These are phyloP conservation scores for Leucogyrophana mollusca DNA, from an alignment of 768 basidiomycete genomes.

Conservation along the genomic window DNA sequence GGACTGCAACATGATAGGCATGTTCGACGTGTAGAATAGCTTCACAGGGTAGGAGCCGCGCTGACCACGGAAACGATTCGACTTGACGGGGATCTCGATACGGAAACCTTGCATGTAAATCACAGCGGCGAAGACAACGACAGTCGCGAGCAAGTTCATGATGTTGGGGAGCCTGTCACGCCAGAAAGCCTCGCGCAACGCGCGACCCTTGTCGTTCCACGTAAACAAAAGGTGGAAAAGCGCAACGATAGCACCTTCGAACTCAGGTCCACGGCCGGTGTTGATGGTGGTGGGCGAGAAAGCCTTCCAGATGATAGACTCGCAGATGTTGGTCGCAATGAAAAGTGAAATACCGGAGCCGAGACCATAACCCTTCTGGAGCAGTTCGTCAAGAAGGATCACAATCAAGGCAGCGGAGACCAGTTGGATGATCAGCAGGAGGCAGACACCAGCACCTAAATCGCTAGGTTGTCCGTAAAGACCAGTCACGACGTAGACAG, in stretches of 20 bases:
- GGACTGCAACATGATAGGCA: constrained; percentile 99
- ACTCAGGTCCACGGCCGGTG: constrained; percentile 97
- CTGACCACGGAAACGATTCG: constrained; percentile 94
- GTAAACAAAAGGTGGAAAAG: constrained; percentile 98
- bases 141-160: constrained; percentile 95
- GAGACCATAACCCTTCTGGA: constrained; percentile 98
- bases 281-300: constrained; percentile 98
- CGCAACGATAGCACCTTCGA: constrained; percentile 94
- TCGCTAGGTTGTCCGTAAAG: constrained; percentile 93
- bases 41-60: constrained; percentile 95
- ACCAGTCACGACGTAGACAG: constrained; percentile 95
- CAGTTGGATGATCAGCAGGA: constrained; percentile 95
- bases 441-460: constrained; percentile 94
- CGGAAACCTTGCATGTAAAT: constrained; percentile 99
- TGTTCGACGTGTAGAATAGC: constrained; percentile 98
- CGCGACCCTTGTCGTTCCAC: constrained; percentile 97
- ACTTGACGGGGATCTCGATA: constrained; percentile 98
- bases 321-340: constrained; percentile 99
- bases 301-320: constrained; percentile 99
- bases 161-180: constrained; percentile 94
- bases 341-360: constrained; percentile 98
- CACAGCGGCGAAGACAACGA: constrained; percentile 88
- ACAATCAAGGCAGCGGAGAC: constrained; percentile 93
- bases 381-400: constrained; percentile 96
- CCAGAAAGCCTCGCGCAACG: constrained; percentile 97